Percentiles rank a stretch among this genome's conserved stretches.
Evolutionary conservation across 176 grass and related monocot species (phyloP).

Genomic region (Tuctoria greenei): DNA sequence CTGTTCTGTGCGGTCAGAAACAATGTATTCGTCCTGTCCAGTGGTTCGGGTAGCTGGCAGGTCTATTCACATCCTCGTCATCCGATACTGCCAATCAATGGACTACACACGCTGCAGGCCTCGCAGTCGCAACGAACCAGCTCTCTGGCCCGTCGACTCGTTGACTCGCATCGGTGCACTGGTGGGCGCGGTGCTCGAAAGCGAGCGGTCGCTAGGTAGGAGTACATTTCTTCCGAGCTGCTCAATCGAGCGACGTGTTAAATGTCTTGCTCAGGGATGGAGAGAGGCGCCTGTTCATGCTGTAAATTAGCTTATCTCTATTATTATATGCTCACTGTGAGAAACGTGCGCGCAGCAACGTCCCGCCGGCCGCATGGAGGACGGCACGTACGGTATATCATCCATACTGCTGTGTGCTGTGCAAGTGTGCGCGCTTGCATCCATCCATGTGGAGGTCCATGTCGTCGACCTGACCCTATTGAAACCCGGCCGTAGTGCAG

Average conservation of each 20-base stretch:
- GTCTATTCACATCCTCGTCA: not conserved
- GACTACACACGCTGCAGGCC: not conserved
- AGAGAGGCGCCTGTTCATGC: not conserved
- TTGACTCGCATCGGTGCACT: not conserved
- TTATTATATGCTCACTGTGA: no score
- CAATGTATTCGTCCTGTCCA: not conserved
- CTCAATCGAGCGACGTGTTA: not conserved
- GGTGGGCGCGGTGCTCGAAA: not conserved
- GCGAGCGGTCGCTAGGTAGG: not conserved
- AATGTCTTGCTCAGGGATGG: not conserved
- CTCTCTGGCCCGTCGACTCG: conserved; percentile 13
- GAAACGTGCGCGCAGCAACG: no score
- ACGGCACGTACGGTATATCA: no score
- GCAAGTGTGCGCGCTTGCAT: not conserved
- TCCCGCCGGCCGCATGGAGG: no score
- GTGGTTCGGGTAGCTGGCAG: not conserved
- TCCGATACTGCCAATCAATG: not conserved
- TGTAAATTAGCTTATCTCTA: conserved; percentile 11
- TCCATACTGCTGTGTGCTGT: not conserved
- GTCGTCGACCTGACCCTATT: conserved; percentile 21
- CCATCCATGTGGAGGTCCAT: not conserved
- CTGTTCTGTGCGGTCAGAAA: not conserved
- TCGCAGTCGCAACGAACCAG: not conserved
- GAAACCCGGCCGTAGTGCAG: conserved; percentile 20
- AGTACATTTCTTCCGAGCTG: no score